Evolutionary conservation across 1,139 yeast species (phyloP), one percentile per base, ranked within the genome.

Genomic region (Meyerozyma sp.): DNA sequence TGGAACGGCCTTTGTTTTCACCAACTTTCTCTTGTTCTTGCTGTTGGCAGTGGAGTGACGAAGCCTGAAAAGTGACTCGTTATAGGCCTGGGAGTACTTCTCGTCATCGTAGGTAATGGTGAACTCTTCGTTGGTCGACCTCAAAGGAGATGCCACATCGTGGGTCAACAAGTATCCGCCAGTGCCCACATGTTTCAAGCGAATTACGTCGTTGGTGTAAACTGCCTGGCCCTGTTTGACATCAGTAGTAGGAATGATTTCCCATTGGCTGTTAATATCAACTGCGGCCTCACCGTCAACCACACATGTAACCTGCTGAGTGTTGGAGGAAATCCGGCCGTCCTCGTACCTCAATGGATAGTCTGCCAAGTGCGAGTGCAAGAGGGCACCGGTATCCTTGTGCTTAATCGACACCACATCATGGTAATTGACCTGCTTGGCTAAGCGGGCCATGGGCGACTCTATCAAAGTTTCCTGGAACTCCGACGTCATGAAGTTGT

Each of bases 101-200:
- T 65, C 62, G 40, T 87, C 95, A 27, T 68, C 70, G 39, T 77
- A 62, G 10, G 83, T 82, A 29, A 95, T 79, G 3, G 95, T 86
- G 57, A 91, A 82, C 65, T 91, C 98, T 65, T 91, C 96, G 61
- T 91, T 88, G 16, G 97, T 89, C 41, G 96, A 84, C 59, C 68
- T 85, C 49, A 81, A 73, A 27, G 98, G 97, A n/a, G 98, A 91
- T 1, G 98, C 98, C 43, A 93, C 98, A 62, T 93, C 99, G 61
- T 93, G 99, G 26, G 98, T 81, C 53, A 89, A 70, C 50, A 93
- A 67, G 54, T 70, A 84, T 3, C 95, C 84, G 48, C 89, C 78
- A 2, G 98, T 91, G 14, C 75, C 81, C 34, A 89, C 79, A 56
- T 93, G 99, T 62, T 79, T 83, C 47, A 93, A 73, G 67, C 97